Conservation (phyloP, 345 rosid species). For the Eutrema heterophyllum region DNA sequence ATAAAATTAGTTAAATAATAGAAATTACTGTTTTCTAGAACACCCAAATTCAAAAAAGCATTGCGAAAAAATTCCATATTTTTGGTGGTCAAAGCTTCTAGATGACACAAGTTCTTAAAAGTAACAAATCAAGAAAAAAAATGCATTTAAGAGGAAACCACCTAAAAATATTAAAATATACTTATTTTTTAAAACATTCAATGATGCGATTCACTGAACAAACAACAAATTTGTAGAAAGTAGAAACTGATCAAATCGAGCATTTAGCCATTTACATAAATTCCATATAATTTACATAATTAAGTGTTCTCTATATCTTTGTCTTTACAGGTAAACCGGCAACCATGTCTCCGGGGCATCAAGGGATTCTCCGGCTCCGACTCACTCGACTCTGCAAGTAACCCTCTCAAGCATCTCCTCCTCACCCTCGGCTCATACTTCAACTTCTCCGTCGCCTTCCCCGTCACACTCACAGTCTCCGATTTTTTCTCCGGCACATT, state of each 20-base stretch:
- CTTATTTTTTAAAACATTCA: not conserved
- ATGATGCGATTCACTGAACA: not conserved
- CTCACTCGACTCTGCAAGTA: conserved; percentile 70
- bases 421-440: conserved; percentile 52
- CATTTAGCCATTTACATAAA: not conserved
- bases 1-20: not conserved
- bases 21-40: not conserved
- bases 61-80: not conserved
- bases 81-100: not conserved
- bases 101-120: not conserved
- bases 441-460: conserved; percentile 42
- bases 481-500: conserved; percentile 24
- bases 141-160: not conserved
- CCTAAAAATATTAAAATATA: not conserved
- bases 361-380: conserved; percentile 58
- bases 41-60: not conserved
- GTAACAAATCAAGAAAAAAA: not conserved
- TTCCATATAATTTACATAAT: not conserved
- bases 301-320: conserved; percentile 40
- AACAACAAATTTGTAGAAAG: not conserved
- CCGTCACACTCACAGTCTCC: conserved; percentile 26
- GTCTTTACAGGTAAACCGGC: conserved; percentile 45
- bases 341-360: conserved; percentile 74
- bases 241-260: not conserved
- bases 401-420: conserved; percentile 76